Percentiles rank a stretch among this genome's conserved stretches.
Conservation (phyloP, 2,329 filamentous ascomycete species). For the Lachnellula subtilissima region DNA sequence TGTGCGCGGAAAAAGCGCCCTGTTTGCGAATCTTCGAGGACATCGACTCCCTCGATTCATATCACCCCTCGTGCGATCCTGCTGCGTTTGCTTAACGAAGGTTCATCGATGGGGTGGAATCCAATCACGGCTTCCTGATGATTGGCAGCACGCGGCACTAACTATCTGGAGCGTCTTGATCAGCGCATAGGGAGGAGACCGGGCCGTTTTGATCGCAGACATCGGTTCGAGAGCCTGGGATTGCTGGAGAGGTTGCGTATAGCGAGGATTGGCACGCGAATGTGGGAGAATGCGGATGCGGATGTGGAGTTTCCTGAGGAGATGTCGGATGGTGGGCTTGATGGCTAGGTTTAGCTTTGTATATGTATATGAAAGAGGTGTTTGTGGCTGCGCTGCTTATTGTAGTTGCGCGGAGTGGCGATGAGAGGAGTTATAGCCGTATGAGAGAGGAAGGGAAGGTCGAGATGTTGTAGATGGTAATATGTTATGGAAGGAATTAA, state of each 20-base stretch:
- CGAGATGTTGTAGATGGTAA: slow-evolving; percentile 45
- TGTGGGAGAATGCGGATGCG: slow-evolving; percentile 40
- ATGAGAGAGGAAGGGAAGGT: not conserved
- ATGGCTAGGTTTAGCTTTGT: slow-evolving; percentile 64
- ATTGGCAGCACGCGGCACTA: slow-evolving; percentile 58
- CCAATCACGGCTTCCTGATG: slow-evolving; percentile 68
- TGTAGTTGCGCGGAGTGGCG: slow-evolving; percentile 41
- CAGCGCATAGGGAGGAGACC: slow-evolving; percentile 63
- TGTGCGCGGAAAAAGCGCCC: slow-evolving; percentile 46
- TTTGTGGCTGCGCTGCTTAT: slow-evolving; percentile 60
- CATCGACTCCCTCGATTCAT: slow-evolving; percentile 57
- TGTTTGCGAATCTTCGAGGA: slow-evolving; percentile 71
- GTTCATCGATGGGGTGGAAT: slow-evolving; percentile 57
- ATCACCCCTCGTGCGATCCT: slow-evolving; percentile 53
- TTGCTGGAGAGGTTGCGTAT: slow-evolving; percentile 52
- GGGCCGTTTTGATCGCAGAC: slow-evolving; percentile 63
- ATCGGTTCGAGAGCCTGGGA: slow-evolving; percentile 56
- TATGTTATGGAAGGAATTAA: slow-evolving; percentile 56
- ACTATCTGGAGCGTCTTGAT: slow-evolving; percentile 54
- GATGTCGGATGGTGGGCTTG: slow-evolving; percentile 58
- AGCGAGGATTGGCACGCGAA: slow-evolving; percentile 58
- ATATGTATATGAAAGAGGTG: slow-evolving; percentile 59
- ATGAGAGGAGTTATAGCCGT: slow-evolving; percentile 10
- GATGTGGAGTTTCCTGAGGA: slow-evolving; percentile 56
- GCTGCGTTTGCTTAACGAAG: slow-evolving; percentile 62